These are phyloP conservation scores for Aspergillus wentii DNA, from an alignment of 495 filamentous ascomycete species.

Conservation along the genomic window DNA sequence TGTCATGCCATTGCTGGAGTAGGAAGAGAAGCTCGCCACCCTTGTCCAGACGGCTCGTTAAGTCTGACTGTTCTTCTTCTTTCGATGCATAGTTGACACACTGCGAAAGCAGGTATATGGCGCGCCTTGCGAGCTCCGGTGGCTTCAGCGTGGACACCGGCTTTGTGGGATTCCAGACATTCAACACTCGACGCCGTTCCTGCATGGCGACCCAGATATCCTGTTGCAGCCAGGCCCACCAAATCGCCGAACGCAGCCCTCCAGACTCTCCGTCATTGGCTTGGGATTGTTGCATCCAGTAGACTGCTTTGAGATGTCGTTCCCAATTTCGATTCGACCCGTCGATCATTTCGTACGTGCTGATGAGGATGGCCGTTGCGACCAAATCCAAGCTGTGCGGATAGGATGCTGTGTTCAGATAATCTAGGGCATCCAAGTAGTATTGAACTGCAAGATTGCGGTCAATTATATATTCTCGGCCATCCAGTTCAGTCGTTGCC, in stretches of 20 bases:
- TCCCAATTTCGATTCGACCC: conserved; percentile 23
- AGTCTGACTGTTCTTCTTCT: conserved; percentile 7
- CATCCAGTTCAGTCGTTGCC: too few species aligned
- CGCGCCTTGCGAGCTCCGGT: conserved; percentile 6
- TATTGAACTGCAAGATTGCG: conserved; percentile 16
- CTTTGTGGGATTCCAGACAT: conserved; percentile 18
- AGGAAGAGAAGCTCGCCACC: conserved; percentile 13
- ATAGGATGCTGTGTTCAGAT: conserved; percentile 20
- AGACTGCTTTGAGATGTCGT: conserved; percentile 22
- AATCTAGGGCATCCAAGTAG: conserved; percentile 22
- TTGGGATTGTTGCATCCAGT: conserved; percentile 22
- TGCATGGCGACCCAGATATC: conserved; percentile 23
- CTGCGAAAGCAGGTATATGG: conserved; percentile 9
- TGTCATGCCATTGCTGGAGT: conserved; percentile 24
- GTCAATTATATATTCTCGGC: too few species aligned
- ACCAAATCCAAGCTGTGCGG: conserved; percentile 18
- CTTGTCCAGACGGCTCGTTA: conserved; percentile 6
- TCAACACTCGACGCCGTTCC: conserved; percentile 18
- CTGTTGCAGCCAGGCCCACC: conserved; percentile 26
- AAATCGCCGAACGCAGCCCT: conserved; percentile 21
- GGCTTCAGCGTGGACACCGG: conserved; percentile 8
- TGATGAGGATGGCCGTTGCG: conserved; percentile 19
- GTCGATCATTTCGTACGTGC: conserved; percentile 24
- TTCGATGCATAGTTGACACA: conserved; percentile 12
- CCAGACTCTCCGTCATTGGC: conserved; percentile 20